A percentile compares a stretch with the other conserved stretches of the same genome.
Conservation (phyloP, 2,329 filamentous ascomycete species). For the Pseudogymnoascus sp. region DNA sequence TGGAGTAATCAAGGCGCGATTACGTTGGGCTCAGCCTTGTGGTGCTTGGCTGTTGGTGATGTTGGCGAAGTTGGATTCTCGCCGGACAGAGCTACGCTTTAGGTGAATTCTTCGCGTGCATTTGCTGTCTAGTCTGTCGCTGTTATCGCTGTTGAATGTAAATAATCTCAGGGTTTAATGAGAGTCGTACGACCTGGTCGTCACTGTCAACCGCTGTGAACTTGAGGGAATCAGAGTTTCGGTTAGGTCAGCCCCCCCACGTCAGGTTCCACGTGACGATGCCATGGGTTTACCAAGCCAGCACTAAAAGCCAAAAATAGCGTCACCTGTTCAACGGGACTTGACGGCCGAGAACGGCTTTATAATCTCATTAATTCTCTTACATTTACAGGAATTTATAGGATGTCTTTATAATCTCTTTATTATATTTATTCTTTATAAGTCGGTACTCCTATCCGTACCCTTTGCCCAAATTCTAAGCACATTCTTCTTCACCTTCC, state of each 20-base stretch:
- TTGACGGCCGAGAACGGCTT: background rate
- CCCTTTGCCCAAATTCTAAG: slow-evolving; percentile 76
- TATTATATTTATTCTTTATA: background rate
- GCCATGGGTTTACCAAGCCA: background rate
- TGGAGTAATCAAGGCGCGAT: slow-evolving; percentile 6
- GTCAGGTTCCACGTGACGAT: background rate
- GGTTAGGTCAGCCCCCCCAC: slow-evolving; percentile 6
- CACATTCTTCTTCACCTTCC: slow-evolving; percentile 94
- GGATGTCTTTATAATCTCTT: slow-evolving; percentile 1
- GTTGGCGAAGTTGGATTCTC: background rate
- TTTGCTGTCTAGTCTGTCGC: background rate
- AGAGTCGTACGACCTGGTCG: background rate
- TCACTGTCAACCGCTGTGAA: background rate
- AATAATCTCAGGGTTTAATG: background rate
- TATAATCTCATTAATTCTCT: background rate
- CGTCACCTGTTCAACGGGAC: background rate
- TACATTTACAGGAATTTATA: background rate
- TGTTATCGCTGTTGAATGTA: background rate
- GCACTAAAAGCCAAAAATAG: background rate
- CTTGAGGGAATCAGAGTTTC: slow-evolving; percentile 1
- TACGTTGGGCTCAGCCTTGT: slow-evolving; percentile 6
- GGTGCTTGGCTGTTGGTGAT: slow-evolving; percentile 5
- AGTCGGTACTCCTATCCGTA: slow-evolving; percentile 24
- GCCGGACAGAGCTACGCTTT: background rate
- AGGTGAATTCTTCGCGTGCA: background rate